Conservation (phyloP, 805 yeast genomes). For the Ogataea minuta region DNA sequence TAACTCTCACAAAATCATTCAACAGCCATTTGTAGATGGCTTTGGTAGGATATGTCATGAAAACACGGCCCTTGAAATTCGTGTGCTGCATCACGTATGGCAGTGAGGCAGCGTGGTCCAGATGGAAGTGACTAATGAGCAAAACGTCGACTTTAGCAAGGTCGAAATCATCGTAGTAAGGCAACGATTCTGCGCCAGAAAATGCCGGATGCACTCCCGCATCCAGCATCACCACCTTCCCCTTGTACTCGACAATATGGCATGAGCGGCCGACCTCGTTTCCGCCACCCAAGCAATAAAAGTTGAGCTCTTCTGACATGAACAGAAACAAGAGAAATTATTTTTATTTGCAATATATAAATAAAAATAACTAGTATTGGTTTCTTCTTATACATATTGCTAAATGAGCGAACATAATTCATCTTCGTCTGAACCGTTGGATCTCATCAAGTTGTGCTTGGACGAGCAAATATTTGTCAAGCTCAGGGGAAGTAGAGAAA, state of each 20-base stretch:
- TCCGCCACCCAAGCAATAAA: constrained; percentile 95
- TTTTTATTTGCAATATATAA: constrained; percentile 1
- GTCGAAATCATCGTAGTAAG: constrained; percentile 95
- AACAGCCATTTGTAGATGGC: constrained; percentile 96
- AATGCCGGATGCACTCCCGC: constrained; percentile 98
- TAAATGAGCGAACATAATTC: constrained; percentile 26
- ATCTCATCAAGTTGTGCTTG: constrained; percentile 76
- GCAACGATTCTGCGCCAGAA: constrained; percentile 84
- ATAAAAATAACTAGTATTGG: not conserved
- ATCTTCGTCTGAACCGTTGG: constrained; percentile 72
- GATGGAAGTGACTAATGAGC: constrained; percentile 90
- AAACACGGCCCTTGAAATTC: constrained; percentile 89
- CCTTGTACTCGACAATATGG: constrained; percentile 87
- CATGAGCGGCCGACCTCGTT: constrained; percentile 97
- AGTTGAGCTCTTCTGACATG: constrained; percentile 45
- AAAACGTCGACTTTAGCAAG: constrained; percentile 81
- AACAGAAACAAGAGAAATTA: constrained; percentile 1
- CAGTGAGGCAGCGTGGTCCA: constrained; percentile 96
- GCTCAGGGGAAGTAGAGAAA: constrained; percentile 90
- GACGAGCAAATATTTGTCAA: constrained; percentile 88
- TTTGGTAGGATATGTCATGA: constrained; percentile 99
- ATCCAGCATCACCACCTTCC: constrained; percentile 93
- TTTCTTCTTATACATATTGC: not conserved
- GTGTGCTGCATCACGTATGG: constrained; percentile 99
- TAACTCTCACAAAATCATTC: constrained; percentile 91